Base-by-base conservation (phyloP, 1,139 yeast species). In the Hyphopichia burtonii region DNA sequence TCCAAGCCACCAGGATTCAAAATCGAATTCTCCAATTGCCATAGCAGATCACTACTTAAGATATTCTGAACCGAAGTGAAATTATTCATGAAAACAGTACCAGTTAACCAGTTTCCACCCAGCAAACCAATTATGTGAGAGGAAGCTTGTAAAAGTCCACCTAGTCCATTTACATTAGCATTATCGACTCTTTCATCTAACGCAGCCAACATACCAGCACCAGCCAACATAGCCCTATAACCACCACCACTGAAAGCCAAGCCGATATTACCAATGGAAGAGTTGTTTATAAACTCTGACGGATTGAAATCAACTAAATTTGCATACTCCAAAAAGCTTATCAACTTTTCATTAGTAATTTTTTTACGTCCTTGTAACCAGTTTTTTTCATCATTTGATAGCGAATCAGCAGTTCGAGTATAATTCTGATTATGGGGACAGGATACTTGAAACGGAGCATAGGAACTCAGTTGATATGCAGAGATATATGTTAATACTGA, bases 51-150 rank as follows among this genome's bases (percentile, higher is more conserved):
- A 43, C 74, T 67, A 12, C 71, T 68, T 40, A 71, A 69, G 42
- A 83, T 79, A 2, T 71, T 78, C 53, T 81, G 81, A 20, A 90
- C 82, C 2, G 86, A 72, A 9, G 95, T 82, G 80, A 84, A 89
- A 60, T 88, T 86, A 63, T 90, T 89, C 64, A 82, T 72, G 12
- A 82, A 86, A 39, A 89, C 61, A 9, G 95, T 77, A 3, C 94
- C 91, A 12, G 88, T 80, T 41, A 89, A 71, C 96, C 96, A 89
- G 50, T 78, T 76, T 40, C 96, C 96, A 37, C 97, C 97, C 0
- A 94, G 84, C 36, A 90, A 71, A 34, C 96, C 96, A 1, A 86
- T 74, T 37, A 89, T 56, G 59, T 88, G 89, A 1, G 94, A 81
- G 1, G 93, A 59, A 2, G 85, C 68, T 53, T 90, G 89, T 38